Base-by-base conservation (phyloP, 1,139 yeast genomes). In the Hyphopichia pseudoburtonii region DNA sequence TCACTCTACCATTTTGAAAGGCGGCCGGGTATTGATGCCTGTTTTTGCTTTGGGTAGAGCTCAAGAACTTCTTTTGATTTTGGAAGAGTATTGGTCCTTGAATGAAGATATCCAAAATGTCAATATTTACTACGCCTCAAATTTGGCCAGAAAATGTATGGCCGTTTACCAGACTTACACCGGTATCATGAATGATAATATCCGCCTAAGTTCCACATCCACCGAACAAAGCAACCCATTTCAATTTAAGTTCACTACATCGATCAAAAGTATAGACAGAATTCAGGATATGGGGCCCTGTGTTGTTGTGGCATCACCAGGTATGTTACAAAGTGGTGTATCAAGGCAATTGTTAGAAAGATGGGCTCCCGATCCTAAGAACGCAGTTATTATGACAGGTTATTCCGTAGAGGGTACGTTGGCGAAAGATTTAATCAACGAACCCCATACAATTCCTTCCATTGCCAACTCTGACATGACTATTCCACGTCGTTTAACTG, bases 321-420 rank as follows among this genome's bases (percentile, higher is more conserved):
- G 99, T 58, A 92, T 92, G 98, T 70, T 92, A 35, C 98, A 92
- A 57, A 90, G 86, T 52, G 98, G 98, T 45, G 83, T 90, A 3
- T 89, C 97, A 0, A 74, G 99, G 51, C 95, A 87, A 48, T 70
- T 92, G 32, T 70, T 92, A 28, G 99, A 92, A 56, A 79, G 85
- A 57, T 92, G 99, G 99, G 92, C 96, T 1, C 98, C 98, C 0
- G 98, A 92, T 53, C 86, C 95, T 3, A 85, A 88, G 52, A 92
- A 92, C 52, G 73, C 95, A 2, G 82, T 89, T 21, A 78, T 92
- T 25, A 65, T 92, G 59, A 94, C 99, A 0, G 99, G 99, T 65
- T 92, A 92, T 60, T 90, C 97, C 2, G 96, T 92, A 4, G 99
- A 92, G 57, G 98, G 99, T 17, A 92, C 98, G 1, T 80, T 92